These are phyloP conservation scores for Fusarium cicatricum DNA, from an alignment of 2,329 filamentous ascomycete species.

Conservation along the genomic window DNA sequence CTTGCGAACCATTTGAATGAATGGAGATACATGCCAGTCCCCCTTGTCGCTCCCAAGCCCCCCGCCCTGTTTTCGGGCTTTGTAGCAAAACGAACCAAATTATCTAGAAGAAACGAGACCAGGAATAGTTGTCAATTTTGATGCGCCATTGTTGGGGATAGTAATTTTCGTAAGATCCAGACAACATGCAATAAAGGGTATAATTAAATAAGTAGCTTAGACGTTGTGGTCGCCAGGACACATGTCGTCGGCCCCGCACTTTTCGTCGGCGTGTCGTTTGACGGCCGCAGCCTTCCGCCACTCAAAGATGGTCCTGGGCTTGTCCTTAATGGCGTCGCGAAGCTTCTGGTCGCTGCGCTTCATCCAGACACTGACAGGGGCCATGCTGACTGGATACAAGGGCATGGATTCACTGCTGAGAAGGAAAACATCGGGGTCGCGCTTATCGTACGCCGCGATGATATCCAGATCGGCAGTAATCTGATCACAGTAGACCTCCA, in stretches of 20 bases:
- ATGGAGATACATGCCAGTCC: slow-evolving; percentile 21
- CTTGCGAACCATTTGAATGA: not conserved
- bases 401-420: slow-evolving; percentile 56
- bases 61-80: slow-evolving; percentile 5
- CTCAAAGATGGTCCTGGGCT: slow-evolving; percentile 49
- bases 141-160: slow-evolving; percentile 35
- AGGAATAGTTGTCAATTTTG: slow-evolving; percentile 34
- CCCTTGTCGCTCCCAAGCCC: slow-evolving; percentile 10
- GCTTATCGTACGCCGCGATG: slow-evolving; percentile 63
- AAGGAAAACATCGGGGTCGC: slow-evolving; percentile 45
- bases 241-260: slow-evolving; percentile 18
- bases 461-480: slow-evolving; percentile 78
- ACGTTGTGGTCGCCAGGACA: slow-evolving; percentile 39
- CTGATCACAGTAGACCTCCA: slow-evolving; percentile 80
- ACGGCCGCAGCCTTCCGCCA: slow-evolving; percentile 39
- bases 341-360: slow-evolving; percentile 52
- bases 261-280: slow-evolving; percentile 27
- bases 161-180: slow-evolving; percentile 17
- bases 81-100: slow-evolving; percentile 25
- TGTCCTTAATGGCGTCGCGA: slow-evolving; percentile 51
- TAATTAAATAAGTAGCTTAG: slow-evolving; percentile 15
- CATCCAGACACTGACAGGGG: slow-evolving; percentile 50
- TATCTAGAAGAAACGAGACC: slow-evolving; percentile 23
- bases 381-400: slow-evolving; percentile 62
- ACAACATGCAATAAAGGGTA: slow-evolving; percentile 34